Percentiles rank a stretch among this genome's conserved stretches.
Evolutionary conservation across 495 filamentous ascomycete genomes (phyloP).

Genomic region (Choiromyces venosus): DNA sequence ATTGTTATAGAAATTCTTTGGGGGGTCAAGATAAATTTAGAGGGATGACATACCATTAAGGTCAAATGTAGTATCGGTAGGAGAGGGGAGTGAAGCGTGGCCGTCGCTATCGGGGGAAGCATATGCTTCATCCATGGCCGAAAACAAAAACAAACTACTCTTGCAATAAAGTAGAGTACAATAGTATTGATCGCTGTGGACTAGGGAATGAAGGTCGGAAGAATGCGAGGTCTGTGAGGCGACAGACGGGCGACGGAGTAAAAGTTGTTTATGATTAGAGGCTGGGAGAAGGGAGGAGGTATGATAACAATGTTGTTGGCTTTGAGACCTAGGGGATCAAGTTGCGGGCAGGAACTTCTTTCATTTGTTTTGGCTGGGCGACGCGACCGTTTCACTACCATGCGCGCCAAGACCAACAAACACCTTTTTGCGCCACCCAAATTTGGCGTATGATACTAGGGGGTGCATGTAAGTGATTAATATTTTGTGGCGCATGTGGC

Average conservation of each 20-base stretch:
- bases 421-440: background rate
- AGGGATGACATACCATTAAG: constrained; percentile 25
- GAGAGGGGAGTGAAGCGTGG: constrained; percentile 39
- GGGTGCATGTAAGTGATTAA: too few species aligned
- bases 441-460: background rate
- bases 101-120: constrained; percentile 42
- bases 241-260: background rate
- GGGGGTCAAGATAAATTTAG: background rate
- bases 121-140: constrained; percentile 37
- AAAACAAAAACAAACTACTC: constrained; percentile 11
- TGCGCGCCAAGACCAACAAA: background rate
- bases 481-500: too few species aligned
- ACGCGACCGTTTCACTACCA: background rate
- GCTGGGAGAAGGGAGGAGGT: background rate
- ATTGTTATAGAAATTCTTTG: background rate
- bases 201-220: background rate
- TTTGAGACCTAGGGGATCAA: background rate
- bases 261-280: background rate
- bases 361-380: constrained; percentile 1
- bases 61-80: constrained; percentile 39
- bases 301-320: background rate
- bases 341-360: background rate
- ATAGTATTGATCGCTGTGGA: background rate
- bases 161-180: background rate
- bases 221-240: background rate